Percentiles rank a stretch among this genome's conserved stretches.
phyloP scores from a whole-genome alignment of 2,329 filamentous ascomycete species.

The Lachnellula suecica region DNA sequence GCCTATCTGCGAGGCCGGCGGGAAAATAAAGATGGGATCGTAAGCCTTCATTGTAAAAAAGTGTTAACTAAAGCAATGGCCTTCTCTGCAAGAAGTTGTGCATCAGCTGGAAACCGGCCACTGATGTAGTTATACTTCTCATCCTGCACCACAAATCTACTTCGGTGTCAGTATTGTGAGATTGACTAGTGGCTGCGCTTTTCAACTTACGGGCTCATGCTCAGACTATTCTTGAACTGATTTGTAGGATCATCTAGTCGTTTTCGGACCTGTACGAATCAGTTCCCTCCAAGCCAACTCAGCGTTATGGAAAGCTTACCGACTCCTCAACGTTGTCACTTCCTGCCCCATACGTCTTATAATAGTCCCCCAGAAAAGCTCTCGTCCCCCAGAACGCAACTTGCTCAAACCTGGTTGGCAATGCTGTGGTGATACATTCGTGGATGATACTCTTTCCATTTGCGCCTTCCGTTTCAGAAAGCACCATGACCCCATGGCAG shows the following conservation, averaged over 20 bases:
- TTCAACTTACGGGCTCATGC: slow-evolving; percentile 40
- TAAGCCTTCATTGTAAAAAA: no score
- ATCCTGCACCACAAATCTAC: slow-evolving; percentile 49
- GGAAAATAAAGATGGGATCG: no score
- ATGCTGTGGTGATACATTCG: slow-evolving; percentile 46
- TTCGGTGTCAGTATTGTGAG: background rate
- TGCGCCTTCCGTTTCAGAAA: slow-evolving; percentile 41
- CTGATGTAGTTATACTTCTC: slow-evolving; percentile 49
- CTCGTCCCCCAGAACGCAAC: slow-evolving; percentile 48
- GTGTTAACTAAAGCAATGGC: slow-evolving; percentile 41
- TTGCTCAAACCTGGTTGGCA: slow-evolving; percentile 50
- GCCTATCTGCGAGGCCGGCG: no score
- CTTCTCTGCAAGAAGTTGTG: slow-evolving; percentile 41
- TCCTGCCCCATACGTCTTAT: slow-evolving; percentile 54
- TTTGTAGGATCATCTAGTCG: slow-evolving; percentile 38
- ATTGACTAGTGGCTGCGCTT: slow-evolving; percentile 4
- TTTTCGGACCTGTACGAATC: slow-evolving; percentile 45
- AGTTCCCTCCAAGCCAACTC: no score
- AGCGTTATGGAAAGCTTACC: slow-evolving; percentile 36
- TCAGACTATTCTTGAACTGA: slow-evolving; percentile 46
- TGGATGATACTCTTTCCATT: slow-evolving; percentile 47
- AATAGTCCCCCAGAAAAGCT: slow-evolving; percentile 51
- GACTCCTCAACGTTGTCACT: slow-evolving; percentile 48
- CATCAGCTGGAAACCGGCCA: slow-evolving; percentile 45
- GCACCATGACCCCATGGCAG: slow-evolving; percentile 53